Evolutionary conservation across 495 filamentous ascomycete genomes (phyloP).

Genomic region (Viridothelium virens): DNA sequence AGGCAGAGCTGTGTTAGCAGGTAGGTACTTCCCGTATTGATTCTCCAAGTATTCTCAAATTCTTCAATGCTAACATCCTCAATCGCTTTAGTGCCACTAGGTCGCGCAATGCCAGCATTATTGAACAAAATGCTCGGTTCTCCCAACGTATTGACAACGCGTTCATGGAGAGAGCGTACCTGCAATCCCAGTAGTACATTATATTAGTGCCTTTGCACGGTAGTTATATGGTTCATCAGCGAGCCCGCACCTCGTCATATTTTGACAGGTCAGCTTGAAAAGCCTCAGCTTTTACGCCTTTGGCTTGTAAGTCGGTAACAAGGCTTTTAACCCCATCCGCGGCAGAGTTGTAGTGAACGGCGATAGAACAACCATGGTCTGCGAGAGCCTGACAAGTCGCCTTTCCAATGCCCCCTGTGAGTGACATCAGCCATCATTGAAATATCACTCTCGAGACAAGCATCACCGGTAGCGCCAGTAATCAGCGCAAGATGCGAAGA

Average conservation of each 20-base stretch:
- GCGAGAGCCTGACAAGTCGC: conserved; percentile 26
- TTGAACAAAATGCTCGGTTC: conserved; percentile 34
- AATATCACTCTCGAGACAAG: background rate
- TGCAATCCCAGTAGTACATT: background rate
- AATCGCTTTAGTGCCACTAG: conserved; percentile 26
- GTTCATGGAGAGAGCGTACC: conserved; percentile 27
- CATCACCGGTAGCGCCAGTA: background rate
- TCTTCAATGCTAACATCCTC: conserved; percentile 30
- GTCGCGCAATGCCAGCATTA: conserved; percentile 30
- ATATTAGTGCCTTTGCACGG: background rate
- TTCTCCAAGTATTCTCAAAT: conserved; percentile 29
- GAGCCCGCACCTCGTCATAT: conserved; percentile 26
- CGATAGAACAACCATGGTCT: conserved; percentile 28
- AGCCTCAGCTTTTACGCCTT: conserved; percentile 17
- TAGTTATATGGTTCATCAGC: background rate
- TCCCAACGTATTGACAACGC: conserved; percentile 24
- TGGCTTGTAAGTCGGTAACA: conserved; percentile 14
- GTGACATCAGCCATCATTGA: background rate
- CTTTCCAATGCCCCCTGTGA: conserved; percentile 31
- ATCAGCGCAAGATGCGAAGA: background rate
- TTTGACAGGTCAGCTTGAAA: conserved; percentile 34
- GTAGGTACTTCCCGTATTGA: conserved; percentile 29
- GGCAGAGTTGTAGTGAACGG: conserved; percentile 32
- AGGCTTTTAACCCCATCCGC: conserved; percentile 19
- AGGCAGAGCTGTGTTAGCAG: conserved; percentile 34